Percentiles rank a stretch among this genome's conserved stretches.
Conservation (phyloP, 352 stramenopile species). For the Globisporangium carolinianum region DNA sequence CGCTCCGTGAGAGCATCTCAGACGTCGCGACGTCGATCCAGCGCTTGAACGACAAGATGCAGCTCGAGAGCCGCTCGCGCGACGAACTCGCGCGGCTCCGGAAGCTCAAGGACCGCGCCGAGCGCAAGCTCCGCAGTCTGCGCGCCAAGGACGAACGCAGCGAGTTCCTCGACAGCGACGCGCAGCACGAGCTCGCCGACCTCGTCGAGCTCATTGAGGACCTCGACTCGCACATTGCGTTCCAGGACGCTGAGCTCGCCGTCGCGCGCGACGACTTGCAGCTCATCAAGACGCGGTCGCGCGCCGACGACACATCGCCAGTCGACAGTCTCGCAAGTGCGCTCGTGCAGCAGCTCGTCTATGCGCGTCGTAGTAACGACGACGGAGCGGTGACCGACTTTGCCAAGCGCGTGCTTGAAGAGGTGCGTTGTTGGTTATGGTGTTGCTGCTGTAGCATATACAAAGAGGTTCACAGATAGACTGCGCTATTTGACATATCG, state of each 20-base stretch:
- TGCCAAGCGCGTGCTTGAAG: conserved; percentile 44
- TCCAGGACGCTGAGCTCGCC: conserved; percentile 67
- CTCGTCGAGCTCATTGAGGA: conserved; percentile 75
- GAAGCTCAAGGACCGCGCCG: conserved; percentile 59
- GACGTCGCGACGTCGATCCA: conserved; percentile 58
- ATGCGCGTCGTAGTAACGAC: background rate
- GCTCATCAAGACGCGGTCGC: conserved; percentile 32
- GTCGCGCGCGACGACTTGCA: conserved; percentile 45
- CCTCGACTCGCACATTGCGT: conserved; percentile 73
- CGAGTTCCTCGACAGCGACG: conserved; percentile 52
- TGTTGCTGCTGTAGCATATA: too few relatives aligned
- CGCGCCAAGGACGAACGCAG: conserved; percentile 37
- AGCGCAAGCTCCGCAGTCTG: conserved; percentile 49
- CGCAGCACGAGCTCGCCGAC: conserved; percentile 61
- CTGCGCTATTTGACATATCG: too few relatives aligned
- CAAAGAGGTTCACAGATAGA: too few relatives aligned
- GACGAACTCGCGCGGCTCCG: conserved; percentile 65
- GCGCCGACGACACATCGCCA: conserved; percentile 34
- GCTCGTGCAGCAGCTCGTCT: conserved; percentile 25
- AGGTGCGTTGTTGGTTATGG: conserved; percentile 18
- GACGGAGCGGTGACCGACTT: conserved; percentile 12
- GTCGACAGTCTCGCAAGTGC: conserved; percentile 29
- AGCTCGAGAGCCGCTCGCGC: conserved; percentile 40
- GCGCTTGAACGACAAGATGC: conserved; percentile 56
- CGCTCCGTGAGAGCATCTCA: conserved; percentile 66